These are phyloP conservation scores for Dinochytrium kinnereticum DNA, from an alignment of 371 early-diverging fungal species.

Conservation along the genomic window DNA sequence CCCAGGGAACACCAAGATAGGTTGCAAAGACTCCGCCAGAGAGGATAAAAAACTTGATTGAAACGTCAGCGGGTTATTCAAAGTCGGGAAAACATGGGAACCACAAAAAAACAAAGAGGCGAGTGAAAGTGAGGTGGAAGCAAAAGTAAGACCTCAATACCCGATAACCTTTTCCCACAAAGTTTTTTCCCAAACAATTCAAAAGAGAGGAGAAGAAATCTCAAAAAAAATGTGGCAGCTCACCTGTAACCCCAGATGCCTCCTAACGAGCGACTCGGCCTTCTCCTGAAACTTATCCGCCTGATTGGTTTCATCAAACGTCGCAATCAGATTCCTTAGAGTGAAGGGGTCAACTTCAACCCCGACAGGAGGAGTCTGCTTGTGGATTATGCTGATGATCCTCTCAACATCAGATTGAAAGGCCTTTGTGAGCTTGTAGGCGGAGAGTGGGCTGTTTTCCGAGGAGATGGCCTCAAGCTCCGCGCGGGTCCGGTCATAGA, in stretches of 20 bases:
- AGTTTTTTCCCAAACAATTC: too few relatives aligned
- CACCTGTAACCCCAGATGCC: conserved; percentile 33
- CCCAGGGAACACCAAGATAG: conserved; percentile 50
- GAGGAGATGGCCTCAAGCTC: conserved; percentile 25
- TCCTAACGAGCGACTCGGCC: conserved; percentile 37
- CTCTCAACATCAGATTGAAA: conserved; percentile 33
- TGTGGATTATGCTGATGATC: conserved; percentile 35
- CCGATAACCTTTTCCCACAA: too few relatives aligned
- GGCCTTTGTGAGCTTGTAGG: conserved; percentile 28
- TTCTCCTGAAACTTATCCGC: conserved; percentile 37
- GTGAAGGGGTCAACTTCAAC: conserved; percentile 42
- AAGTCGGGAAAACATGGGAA: too few relatives aligned
- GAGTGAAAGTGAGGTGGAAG: too few relatives aligned
- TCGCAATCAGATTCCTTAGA: conserved; percentile 42
- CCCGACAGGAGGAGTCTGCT: conserved; percentile 28
- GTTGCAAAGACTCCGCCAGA: conserved; percentile 35
- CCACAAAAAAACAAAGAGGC: too few relatives aligned
- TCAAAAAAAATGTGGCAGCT: not conserved
- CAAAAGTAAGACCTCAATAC: too few relatives aligned
- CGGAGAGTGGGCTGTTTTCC: conserved; percentile 28
- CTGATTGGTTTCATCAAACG: conserved; percentile 42
- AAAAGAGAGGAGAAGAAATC: too few relatives aligned
- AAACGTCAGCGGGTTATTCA: too few relatives aligned
- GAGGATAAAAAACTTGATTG: conserved; percentile 32
- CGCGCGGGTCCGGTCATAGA: conserved; percentile 37